phyloP scores from a whole-genome alignment of 345 rosid species.

The Brassica incana region DNA sequence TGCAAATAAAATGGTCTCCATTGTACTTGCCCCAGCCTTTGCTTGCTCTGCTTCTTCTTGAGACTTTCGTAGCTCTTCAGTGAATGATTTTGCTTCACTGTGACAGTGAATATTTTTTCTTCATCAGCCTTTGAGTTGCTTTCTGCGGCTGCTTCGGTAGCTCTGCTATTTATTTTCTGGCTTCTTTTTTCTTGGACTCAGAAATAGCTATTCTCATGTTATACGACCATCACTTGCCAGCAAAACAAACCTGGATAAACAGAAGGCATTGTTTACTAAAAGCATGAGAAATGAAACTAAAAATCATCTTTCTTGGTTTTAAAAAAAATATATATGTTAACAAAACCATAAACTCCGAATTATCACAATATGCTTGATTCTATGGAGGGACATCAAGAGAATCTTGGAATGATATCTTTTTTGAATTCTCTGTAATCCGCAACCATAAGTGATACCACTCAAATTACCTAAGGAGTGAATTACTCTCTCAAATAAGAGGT shows the following conservation, averaged over 20 bases:
- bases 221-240: not conserved
- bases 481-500: no score
- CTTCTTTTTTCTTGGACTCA: not conserved
- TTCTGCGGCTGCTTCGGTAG: not conserved
- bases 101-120: not conserved
- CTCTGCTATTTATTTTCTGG: not conserved
- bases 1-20: no score
- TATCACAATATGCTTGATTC: not conserved
- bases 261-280: not conserved
- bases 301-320: not conserved
- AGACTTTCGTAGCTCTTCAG: not conserved
- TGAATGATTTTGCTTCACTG: not conserved
- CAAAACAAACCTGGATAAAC: not conserved
- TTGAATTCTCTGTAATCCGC: not conserved
- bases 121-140: not conserved
- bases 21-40: no score
- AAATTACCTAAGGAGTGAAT: no score
- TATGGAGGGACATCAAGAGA: not conserved
- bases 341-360: not conserved
- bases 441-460: not conserved
- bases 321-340: not conserved
- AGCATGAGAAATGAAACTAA: not conserved
- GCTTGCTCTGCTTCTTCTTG: no score
- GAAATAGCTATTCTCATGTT: not conserved
- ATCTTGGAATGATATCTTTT: not conserved